phyloP scores from a whole-genome alignment of 257 asterid genomes.

The Euphrasia confusa region DNA sequence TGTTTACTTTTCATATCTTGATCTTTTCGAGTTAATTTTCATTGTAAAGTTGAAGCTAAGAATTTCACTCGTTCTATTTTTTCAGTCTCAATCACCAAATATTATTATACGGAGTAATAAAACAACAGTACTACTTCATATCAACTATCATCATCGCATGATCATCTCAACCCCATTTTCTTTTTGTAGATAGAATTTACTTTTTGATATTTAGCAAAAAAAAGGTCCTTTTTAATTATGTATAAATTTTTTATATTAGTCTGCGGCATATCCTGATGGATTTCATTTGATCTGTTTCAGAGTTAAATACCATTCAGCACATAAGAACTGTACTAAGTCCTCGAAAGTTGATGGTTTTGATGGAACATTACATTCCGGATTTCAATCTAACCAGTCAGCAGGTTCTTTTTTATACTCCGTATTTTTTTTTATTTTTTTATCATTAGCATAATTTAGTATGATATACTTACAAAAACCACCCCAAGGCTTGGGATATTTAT shows the following conservation, averaged over 20 bases:
- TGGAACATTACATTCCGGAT: conserved; percentile 64
- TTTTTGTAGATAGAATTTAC: not conserved
- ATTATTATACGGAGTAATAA: not conserved
- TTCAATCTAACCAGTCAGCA: conserved; percentile 83
- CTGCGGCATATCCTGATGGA: not conserved
- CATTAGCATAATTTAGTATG: conserved; percentile 9
- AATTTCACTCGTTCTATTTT: not conserved
- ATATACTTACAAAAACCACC: not conserved
- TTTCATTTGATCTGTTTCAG: conserved; percentile 40
- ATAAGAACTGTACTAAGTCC: conserved; percentile 62
- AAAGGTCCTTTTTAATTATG: conserved; percentile 1
- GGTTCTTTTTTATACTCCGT: conserved; percentile 40
- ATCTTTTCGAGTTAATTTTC: too few relatives aligned
- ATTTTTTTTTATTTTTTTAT: not conserved
- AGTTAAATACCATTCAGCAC: conserved; percentile 48
- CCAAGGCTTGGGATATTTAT: not conserved
- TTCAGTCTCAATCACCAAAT: not conserved
- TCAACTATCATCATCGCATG: not conserved
- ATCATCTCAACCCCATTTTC: not conserved
- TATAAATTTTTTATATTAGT: conserved; percentile 7
- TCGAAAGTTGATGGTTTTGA: conserved; percentile 61
- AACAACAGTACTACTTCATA: not conserved
- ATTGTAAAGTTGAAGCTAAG: too few relatives aligned
- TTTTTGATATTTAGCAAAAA: too few relatives aligned
- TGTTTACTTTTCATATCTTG: too few relatives aligned